phyloP scores from a whole-genome alignment of 2,329 filamentous ascomycete species.

The Penicillium thymicola region DNA sequence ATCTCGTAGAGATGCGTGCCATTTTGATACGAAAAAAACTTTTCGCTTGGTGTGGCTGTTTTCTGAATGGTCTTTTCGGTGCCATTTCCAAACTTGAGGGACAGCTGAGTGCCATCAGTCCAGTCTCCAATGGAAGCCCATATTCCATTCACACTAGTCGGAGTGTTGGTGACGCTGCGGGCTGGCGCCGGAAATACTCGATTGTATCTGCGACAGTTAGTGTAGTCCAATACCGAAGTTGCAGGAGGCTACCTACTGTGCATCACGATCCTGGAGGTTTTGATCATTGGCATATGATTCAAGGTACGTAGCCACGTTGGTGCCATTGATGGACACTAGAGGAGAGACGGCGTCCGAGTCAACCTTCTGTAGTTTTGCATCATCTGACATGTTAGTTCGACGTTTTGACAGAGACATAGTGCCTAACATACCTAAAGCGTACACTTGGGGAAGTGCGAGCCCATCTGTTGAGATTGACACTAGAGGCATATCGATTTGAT shows the following conservation, averaged over 20 bases:
- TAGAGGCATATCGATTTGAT: conserved; percentile 41
- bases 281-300: conserved; percentile 48
- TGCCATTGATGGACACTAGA: conserved; percentile 56
- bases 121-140: conserved; percentile 20
- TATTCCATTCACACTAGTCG: conserved; percentile 15
- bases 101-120: conserved; percentile 19
- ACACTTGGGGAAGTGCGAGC: conserved; percentile 56
- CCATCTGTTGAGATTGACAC: conserved; percentile 63
- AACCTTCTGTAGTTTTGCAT: conserved; percentile 14
- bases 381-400: conserved; percentile 10
- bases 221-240: not conserved
- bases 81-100: conserved; percentile 21
- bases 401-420: not conserved
- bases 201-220: conserved; percentile 22
- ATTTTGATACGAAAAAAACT: conserved; percentile 20
- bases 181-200: conserved; percentile 22
- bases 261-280: conserved; percentile 55
- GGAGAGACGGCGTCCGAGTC: conserved; percentile 44
- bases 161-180: conserved; percentile 20
- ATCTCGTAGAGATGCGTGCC: conserved; percentile 19
- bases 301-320: conserved; percentile 47
- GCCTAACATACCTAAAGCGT: conserved; percentile 27
- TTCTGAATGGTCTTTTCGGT: conserved; percentile 17
- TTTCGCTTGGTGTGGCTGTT: conserved; percentile 18
- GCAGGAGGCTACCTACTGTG: conserved; percentile 42